Evolutionary conservation across 768 basidiomycete species (phyloP).

Genomic region (Lactarius evosmus): DNA sequence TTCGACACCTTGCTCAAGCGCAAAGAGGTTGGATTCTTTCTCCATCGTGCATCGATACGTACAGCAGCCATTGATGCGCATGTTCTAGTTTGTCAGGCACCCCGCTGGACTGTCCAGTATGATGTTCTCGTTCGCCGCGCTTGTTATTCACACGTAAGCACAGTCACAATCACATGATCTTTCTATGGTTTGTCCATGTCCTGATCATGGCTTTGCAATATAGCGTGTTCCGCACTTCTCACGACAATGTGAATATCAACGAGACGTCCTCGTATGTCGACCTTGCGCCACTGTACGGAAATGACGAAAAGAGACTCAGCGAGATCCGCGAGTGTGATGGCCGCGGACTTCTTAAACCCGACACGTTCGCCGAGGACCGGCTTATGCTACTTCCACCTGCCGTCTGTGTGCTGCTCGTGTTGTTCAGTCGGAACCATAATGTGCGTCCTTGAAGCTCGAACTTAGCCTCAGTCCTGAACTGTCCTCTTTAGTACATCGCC

Average conservation of each 20-base stretch:
- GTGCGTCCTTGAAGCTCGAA: constrained; percentile 41
- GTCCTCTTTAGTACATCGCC: constrained; percentile 63
- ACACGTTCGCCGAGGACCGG: constrained; percentile 76
- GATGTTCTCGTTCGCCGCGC: constrained; percentile 80
- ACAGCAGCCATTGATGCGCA: background rate
- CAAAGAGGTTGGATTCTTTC: constrained; percentile 47
- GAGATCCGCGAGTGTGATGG: constrained; percentile 57
- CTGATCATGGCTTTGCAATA: constrained; percentile 10
- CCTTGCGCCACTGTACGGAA: constrained; percentile 78
- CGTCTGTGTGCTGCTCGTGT: constrained; percentile 67
- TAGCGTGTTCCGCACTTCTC: constrained; percentile 82
- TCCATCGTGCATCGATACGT: background rate
- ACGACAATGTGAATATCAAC: constrained; percentile 63
- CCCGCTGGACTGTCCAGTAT: constrained; percentile 75
- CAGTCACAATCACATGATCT: background rate
- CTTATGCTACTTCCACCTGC: constrained; percentile 77
- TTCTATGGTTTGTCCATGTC: background rate
- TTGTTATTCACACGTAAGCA: constrained; percentile 71
- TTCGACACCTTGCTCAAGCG: constrained; percentile 78
- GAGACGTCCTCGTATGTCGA: constrained; percentile 87
- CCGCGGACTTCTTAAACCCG: constrained; percentile 61
- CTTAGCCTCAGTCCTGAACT: background rate
- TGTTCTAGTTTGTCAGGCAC: constrained; percentile 61
- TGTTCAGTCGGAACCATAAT: constrained; percentile 91
- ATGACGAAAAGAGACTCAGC: constrained; percentile 58